Evolutionary conservation across 2,329 filamentous ascomycete genomes (phyloP).

Genomic region (Ophiostoma perfectum): DNA sequence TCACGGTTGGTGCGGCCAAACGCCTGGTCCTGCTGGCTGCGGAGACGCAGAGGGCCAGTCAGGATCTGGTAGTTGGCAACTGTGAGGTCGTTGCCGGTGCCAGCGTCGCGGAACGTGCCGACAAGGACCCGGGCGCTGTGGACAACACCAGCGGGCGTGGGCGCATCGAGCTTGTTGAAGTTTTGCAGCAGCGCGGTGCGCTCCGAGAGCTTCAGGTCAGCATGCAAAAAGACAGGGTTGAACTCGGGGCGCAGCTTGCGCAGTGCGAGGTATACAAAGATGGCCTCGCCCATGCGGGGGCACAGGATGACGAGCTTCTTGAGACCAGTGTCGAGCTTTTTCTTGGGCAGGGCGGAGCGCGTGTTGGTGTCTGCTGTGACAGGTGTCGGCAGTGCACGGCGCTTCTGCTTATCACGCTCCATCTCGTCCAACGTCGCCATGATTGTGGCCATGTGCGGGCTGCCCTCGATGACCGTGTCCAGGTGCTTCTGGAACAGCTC

Average conservation of each 20-base stretch:
- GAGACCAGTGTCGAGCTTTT: conserved; percentile 16
- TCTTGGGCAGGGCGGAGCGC: conserved; percentile 17
- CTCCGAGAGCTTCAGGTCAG: conserved; percentile 25
- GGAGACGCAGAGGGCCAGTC: conserved; percentile 27
- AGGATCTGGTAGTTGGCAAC: conserved; percentile 28
- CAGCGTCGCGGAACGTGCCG: conserved; percentile 26
- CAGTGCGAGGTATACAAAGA: conserved; percentile 28
- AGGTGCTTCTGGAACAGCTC: conserved; percentile 24
- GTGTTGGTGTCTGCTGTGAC: conserved; percentile 8
- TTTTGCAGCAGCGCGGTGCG: conserved; percentile 24
- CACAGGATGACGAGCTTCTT: conserved; percentile 29
- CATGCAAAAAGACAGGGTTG: conserved; percentile 25
- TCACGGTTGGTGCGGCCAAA: conserved; percentile 29
- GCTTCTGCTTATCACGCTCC: conserved; percentile 21
- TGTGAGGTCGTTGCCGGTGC: conserved; percentile 27
- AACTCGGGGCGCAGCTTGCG: conserved; percentile 22
- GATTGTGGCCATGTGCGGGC: conserved; percentile 25
- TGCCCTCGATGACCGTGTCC: conserved; percentile 24
- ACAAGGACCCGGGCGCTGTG: conserved; percentile 22
- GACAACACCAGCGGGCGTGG: conserved; percentile 12
- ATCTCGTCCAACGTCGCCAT: conserved; percentile 25
- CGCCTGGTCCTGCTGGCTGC: conserved; percentile 28
- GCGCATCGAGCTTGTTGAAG: conserved; percentile 24
- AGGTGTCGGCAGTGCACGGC: conserved; percentile 16
- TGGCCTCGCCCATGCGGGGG: conserved; percentile 27